These are phyloP conservation scores for Setaria viridis DNA, from an alignment of 202 grass and related monocot species.

Conservation along the genomic window DNA sequence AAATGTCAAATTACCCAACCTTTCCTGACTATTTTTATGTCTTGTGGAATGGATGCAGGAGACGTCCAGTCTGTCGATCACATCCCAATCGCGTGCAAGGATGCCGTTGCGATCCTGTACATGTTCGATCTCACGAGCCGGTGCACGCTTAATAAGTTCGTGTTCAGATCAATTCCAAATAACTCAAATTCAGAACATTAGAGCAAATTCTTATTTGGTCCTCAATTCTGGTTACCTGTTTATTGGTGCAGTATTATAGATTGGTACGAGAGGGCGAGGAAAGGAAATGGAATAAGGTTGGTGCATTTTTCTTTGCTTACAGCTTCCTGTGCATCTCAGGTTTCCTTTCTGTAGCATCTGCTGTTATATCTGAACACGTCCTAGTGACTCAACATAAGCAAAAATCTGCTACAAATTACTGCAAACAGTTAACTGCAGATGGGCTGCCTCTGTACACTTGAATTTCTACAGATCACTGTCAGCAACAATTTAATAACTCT, in stretches of 20 bases:
- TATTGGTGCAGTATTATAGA: conserved; percentile 65
- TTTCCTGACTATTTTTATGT: neutral
- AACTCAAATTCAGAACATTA: neutral
- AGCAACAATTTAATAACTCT: conserved; percentile 35
- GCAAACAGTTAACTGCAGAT: conserved; percentile 9
- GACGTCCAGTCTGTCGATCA: conserved; percentile 68
- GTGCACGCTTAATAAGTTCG: conserved; percentile 89
- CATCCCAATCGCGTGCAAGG: conserved; percentile 94
- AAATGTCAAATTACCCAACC: neutral
- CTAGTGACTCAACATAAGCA: neutral
- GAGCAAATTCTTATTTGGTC: neutral
- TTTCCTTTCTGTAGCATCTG: conserved; percentile 20
- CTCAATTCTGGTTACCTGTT: conserved; percentile 28
- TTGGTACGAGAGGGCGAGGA: conserved; percentile 83
- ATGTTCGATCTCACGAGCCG: conserved; percentile 99
- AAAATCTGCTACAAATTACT: neutral
- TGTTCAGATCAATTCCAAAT: conserved; percentile 15
- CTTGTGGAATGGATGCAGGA: conserved; percentile 55
- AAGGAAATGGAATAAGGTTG: conserved; percentile 92
- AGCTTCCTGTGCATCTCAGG: neutral
- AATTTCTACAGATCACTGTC: neutral
- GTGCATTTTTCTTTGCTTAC: conserved; percentile 9
- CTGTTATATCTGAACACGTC: neutral
- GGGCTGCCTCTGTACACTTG: conserved; percentile 11
- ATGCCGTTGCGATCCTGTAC: conserved; percentile 80